phyloP scores from a whole-genome alignment of 495 filamentous ascomycete species.

The Antarctomyces pellizariae region DNA sequence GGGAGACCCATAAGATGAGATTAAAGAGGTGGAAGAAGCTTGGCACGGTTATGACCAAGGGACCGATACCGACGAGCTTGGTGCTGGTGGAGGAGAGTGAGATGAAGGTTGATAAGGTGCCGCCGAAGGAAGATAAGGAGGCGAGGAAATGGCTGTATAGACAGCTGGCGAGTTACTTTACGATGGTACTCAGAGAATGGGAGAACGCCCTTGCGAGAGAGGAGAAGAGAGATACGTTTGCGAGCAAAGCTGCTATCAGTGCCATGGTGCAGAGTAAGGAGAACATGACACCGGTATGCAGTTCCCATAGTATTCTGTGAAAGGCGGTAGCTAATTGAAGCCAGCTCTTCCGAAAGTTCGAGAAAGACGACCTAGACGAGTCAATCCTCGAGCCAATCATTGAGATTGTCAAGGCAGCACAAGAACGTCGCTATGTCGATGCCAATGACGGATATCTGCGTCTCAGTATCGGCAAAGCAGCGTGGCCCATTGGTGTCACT shows the following conservation, averaged over 20 bases:
- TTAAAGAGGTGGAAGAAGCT: conserved; percentile 45
- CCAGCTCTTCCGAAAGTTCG: conserved; percentile 65
- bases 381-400: conserved; percentile 61
- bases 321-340: conserved; percentile 2
- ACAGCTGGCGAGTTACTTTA: conserved; percentile 82
- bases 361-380: conserved; percentile 53
- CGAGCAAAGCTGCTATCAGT: conserved; percentile 50
- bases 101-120: conserved; percentile 59
- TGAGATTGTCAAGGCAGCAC: conserved; percentile 83
- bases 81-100: conserved; percentile 54
- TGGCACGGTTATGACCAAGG: conserved; percentile 19
- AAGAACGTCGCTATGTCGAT: conserved; percentile 78
- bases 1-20: conserved; percentile 47
- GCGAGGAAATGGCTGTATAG: conserved; percentile 47
- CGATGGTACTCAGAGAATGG: conserved; percentile 81
- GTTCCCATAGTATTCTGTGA: background rate
- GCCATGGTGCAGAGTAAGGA: conserved; percentile 63
- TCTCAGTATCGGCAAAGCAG: conserved; percentile 92
- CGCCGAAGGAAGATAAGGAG: conserved; percentile 26
- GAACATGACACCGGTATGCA: conserved; percentile 47
- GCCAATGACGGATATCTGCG: conserved; percentile 88
- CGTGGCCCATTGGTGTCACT: conserved; percentile 97
- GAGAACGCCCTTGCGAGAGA: conserved; percentile 50
- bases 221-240: conserved; percentile 43
- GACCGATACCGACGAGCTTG: conserved; percentile 43